Evolutionary conservation across 108 stramenopile genomes (phyloP).

Genomic region (Fistulifera pelliculosa): DNA sequence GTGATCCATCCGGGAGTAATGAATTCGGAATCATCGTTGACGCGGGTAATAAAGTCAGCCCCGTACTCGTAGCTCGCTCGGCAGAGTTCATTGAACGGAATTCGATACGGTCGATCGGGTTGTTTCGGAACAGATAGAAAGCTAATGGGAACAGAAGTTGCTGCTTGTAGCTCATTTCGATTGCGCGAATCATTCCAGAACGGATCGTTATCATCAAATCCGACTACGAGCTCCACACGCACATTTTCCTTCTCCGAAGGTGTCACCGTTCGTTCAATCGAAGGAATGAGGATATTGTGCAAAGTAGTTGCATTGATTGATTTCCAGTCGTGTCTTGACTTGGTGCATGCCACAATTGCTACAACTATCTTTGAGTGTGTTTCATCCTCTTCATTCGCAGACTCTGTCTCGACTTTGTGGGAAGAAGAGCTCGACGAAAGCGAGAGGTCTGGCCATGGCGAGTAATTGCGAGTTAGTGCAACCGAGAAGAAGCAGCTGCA

Average conservation of each 20-base stretch:
- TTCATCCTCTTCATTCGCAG: no score
- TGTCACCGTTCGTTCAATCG: constrained; percentile 21
- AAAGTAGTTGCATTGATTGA: constrained; percentile 6
- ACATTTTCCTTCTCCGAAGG: constrained; percentile 6
- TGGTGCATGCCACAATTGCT: no score
- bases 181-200: constrained; percentile 17
- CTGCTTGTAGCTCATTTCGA: constrained; percentile 8
- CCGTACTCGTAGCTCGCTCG: constrained; percentile 29
- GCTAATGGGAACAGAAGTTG: constrained; percentile 15
- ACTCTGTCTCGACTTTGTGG: no score
- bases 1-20: constrained; percentile 23
- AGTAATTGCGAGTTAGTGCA: no score
- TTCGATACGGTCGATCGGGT: constrained; percentile 12
- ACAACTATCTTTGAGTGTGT: no score
- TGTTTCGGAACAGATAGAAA: constrained; percentile 23
- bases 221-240: constrained; percentile 23
- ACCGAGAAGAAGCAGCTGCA: no score
- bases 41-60: constrained; percentile 35
- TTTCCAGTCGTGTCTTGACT: constrained; percentile 4
- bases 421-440: no score
- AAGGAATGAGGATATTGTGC: constrained; percentile 15
- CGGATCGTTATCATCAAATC: constrained; percentile 25
- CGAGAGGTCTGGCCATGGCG: no score
- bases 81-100: constrained; percentile 40
- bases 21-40: constrained; percentile 53